Base-by-base conservation (phyloP, 2,329 filamentous ascomycete genomes). In the Verticillium nonalfalfae region DNA sequence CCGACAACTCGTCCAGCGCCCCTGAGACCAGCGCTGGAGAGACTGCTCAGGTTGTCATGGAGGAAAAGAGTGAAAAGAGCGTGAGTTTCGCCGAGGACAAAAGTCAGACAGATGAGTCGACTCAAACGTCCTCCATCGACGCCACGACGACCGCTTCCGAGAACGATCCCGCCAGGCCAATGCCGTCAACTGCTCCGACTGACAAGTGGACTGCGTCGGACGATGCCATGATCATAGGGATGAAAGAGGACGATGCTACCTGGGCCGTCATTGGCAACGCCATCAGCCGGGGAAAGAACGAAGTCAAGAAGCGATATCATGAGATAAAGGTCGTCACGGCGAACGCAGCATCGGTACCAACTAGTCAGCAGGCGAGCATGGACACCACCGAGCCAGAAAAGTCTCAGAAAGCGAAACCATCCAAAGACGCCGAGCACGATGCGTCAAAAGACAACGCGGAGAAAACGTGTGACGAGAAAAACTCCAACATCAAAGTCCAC, bases 301-400 rank as follows among this genome's bases (percentile, higher is more conserved):
- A 75, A 2, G 67, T 69, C 36, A 70, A 68, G 60, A 64, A 66
- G 21, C 72, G 74, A 3, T 77, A 72, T 73, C 68, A 70, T 39
- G 56, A 66, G n/a, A 68, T 76, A 40, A 68, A 71, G 60, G 60
- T 68, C n/a, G 64, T 67, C 36, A n/a, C 54, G 13, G 64, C 62
- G 13, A 65, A 63, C 55, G 61, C 56, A 7, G 36, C 13, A 1
- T 59, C 60, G 15, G 14, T 7, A 14, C 38, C 33, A 15, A 36
- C 21, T 7, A 39, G 14, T 7, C 1, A 21, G n/a, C 18, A 50
- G 40, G 40, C 6, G 7, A 26, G 15, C 15, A 7, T 18, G 7
- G 11, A 21, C n/a, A 21, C 4, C 13, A 7, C 26, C 26, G 26
- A 26, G 26, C 26, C 4, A 40, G 39, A 40, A 7, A 18, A 45